Conservation (phyloP, 148 eudicot genomes). For the Fagopyrum esculentum region DNA sequence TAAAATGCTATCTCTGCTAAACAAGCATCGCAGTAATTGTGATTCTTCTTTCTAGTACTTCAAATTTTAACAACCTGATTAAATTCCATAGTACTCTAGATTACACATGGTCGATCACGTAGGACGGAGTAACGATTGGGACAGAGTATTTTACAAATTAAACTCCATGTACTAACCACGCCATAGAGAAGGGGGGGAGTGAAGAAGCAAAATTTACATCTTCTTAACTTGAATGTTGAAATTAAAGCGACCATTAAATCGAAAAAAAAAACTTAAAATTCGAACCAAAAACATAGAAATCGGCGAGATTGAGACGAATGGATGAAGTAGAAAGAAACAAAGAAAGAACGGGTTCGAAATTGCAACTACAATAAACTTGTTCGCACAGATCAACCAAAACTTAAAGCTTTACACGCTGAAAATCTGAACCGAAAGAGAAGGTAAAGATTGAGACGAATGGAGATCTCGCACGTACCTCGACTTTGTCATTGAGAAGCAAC, state of each 20-base stretch:
- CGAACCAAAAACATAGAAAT: not conserved
- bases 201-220: not conserved
- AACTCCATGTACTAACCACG: not conserved
- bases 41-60: not conserved
- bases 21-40: not conserved
- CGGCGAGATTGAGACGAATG: not conserved
- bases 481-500: slow-evolving; percentile 13
- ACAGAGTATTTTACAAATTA: not conserved
- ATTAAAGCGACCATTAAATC: not conserved
- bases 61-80: not conserved
- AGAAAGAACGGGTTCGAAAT: not conserved
- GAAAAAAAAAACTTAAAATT: not conserved
- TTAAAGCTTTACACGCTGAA: not conserved
- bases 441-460: not conserved
- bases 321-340: not conserved
- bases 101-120: not conserved
- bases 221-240: not conserved
- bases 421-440: not conserved
- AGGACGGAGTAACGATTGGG: not conserved
- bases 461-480: slow-evolving; percentile 9
- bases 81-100: not conserved
- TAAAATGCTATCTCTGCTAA: not conserved
- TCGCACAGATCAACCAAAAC: slow-evolving; percentile 3
- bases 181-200: not conserved
- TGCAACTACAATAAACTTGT: not conserved